Conservation (phyloP, 805 yeast species). For the Barnettozyma pratensis region DNA sequence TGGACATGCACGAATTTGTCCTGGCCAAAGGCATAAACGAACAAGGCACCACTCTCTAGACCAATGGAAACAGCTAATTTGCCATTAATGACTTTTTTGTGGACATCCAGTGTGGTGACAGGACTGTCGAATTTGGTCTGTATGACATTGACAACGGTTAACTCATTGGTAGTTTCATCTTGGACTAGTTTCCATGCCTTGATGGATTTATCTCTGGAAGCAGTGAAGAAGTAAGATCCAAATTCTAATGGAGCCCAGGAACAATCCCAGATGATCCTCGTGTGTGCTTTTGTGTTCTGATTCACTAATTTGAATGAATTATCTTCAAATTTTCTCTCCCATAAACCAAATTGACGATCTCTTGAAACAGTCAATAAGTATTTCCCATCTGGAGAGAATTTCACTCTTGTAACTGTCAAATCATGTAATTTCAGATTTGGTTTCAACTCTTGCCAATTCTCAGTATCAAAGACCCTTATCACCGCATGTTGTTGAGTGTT, state of each 20-base stretch:
- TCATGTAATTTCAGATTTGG: slow-evolving; percentile 63
- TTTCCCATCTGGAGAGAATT: slow-evolving; percentile 64
- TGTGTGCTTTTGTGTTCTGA: slow-evolving; percentile 68
- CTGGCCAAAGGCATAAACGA: slow-evolving; percentile 34
- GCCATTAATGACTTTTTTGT: slow-evolving; percentile 24
- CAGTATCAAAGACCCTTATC: slow-evolving; percentile 64
- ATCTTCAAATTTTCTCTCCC: slow-evolving; percentile 43
- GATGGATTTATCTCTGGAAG: slow-evolving; percentile 77
- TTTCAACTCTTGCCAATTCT: slow-evolving; percentile 55
- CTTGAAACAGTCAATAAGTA: slow-evolving; percentile 76
- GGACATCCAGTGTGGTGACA: slow-evolving; percentile 63
- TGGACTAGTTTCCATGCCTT: slow-evolving; percentile 59
- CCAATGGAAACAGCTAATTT: slow-evolving; percentile 54
- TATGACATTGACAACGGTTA: slow-evolving; percentile 29
- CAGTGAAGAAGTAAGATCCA: slow-evolving; percentile 65
- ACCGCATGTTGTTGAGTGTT: slow-evolving; percentile 83
- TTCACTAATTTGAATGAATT: slow-evolving; percentile 35
- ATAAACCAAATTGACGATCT: slow-evolving; percentile 79
- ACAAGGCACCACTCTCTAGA: slow-evolving; percentile 60
- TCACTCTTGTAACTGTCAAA: slow-evolving; percentile 78
- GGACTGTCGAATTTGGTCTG: slow-evolving; percentile 47
- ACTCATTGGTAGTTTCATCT: slow-evolving; percentile 19
- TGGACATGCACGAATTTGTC: slow-evolving; percentile 27
- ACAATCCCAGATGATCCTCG: slow-evolving; percentile 93
- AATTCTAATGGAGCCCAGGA: slow-evolving; percentile 65